These are phyloP conservation scores for Podospora tetraspora DNA, from an alignment of 495 filamentous ascomycete genomes.

Conservation along the genomic window DNA sequence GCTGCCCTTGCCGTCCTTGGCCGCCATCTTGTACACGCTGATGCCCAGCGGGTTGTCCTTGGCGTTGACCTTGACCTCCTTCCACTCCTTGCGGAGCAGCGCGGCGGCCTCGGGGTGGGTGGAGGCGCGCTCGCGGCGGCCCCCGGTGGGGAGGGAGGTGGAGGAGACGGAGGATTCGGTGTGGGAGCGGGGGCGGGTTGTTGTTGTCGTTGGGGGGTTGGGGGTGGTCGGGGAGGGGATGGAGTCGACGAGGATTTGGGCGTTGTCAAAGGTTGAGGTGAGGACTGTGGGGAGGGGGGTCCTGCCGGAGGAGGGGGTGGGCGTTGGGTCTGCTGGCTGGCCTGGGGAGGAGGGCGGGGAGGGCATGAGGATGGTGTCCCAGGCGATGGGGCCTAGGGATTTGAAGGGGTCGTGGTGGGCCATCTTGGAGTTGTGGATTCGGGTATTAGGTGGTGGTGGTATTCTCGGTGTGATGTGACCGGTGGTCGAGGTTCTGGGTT, in stretches of 20 bases:
- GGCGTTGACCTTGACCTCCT: conserved; percentile 64
- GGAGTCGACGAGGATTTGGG: conserved; percentile 68
- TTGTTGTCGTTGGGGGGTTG: conserved; percentile 1
- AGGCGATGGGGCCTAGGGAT: conserved; percentile 64
- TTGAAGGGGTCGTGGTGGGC: conserved; percentile 63
- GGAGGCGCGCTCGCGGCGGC: not conserved
- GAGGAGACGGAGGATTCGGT: conserved; percentile 31
- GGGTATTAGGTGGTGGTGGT: not conserved
- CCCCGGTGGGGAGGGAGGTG: not conserved
- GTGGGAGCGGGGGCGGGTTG: conserved; percentile 23
- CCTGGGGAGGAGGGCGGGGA: not conserved
- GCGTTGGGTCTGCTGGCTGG: not conserved
- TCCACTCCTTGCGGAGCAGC: conserved; percentile 76
- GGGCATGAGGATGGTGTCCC: conserved; percentile 44
- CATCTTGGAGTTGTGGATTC: not conserved
- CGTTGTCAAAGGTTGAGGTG: conserved; percentile 53
- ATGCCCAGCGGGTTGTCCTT: conserved; percentile 70
- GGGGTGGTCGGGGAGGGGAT: conserved; percentile 45
- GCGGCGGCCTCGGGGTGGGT: conserved; percentile 17
- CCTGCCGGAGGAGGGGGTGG: not conserved
- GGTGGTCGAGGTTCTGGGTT: not conserved
- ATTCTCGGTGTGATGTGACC: not conserved
- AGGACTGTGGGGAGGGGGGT: conserved; percentile 52
- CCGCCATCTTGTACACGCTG: conserved; percentile 69
- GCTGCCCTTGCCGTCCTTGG: conserved; percentile 73